Evolutionary conservation across 1,139 yeast species (phyloP).

Genomic region (Candida gigantensis): DNA sequence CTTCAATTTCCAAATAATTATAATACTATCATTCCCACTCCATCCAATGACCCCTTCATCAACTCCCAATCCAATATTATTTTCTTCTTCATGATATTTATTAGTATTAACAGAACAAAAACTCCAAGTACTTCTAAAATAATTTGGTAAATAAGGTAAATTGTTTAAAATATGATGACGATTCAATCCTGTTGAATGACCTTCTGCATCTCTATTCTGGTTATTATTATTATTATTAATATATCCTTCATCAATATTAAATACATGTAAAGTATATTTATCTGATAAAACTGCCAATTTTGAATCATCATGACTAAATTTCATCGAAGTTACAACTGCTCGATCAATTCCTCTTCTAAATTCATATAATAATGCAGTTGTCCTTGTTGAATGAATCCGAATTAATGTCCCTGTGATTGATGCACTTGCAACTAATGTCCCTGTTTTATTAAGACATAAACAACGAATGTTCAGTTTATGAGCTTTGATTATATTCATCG

Average conservation of each 20-base stretch:
- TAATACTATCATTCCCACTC: slow-evolving; percentile 67
- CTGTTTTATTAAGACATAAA: slow-evolving; percentile 68
- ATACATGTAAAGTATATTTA: slow-evolving; percentile 85
- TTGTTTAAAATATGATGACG: slow-evolving; percentile 69
- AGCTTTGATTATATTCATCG: slow-evolving; percentile 77
- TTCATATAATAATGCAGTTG: slow-evolving; percentile 73
- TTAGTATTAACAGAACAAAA: slow-evolving; percentile 76
- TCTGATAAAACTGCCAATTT: slow-evolving; percentile 84
- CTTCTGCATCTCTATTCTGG: slow-evolving; percentile 10
- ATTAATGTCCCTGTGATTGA: slow-evolving; percentile 86
- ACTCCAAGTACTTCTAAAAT: slow-evolving; percentile 88
- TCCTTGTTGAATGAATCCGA: slow-evolving; percentile 72
- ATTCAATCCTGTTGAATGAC: slow-evolving; percentile 28
- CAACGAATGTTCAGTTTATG: slow-evolving; percentile 73
- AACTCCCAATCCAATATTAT: slow-evolving; percentile 28
- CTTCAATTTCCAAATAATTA: slow-evolving; percentile 70
- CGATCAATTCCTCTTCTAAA: slow-evolving; percentile 87
- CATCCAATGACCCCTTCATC: slow-evolving; percentile 77
- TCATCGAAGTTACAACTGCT: slow-evolving; percentile 80
- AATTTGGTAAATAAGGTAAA: slow-evolving; percentile 58
- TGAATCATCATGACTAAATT: slow-evolving; percentile 74
- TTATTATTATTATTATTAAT: not conserved
- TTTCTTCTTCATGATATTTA: slow-evolving; percentile 35
- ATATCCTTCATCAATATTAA: slow-evolving; percentile 41
- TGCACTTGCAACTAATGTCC: slow-evolving; percentile 83